Conservation (phyloP, 495 filamentous ascomycete species). For the Parathielavia hyrcaniae region DNA sequence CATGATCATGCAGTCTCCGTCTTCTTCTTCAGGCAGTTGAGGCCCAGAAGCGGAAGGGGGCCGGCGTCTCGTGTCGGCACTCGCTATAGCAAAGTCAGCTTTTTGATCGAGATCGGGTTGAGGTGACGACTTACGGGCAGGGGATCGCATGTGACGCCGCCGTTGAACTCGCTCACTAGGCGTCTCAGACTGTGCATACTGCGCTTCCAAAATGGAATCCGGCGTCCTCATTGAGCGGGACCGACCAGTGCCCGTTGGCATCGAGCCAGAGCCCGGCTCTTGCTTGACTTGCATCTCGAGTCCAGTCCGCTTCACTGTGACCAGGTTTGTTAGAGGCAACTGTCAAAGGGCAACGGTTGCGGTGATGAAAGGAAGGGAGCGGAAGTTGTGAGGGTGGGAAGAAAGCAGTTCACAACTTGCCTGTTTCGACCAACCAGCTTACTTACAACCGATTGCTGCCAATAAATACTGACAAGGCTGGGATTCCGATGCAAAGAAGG, state of each 20-base stretch:
- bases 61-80: constrained; percentile 18
- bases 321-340: background rate
- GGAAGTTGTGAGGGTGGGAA: too few species aligned
- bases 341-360: background rate
- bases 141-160: constrained; percentile 14
- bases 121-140: constrained; percentile 25
- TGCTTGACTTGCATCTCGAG: constrained; percentile 1
- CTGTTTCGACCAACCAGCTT: too few species aligned
- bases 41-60: constrained; percentile 2
- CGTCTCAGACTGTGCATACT: constrained; percentile 3
- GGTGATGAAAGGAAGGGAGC: background rate
- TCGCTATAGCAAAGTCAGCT: constrained; percentile 22
- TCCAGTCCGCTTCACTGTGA: too few species aligned
- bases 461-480: background rate
- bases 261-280: constrained; percentile 2
- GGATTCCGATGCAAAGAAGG: background rate
- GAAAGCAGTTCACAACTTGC: too few species aligned
- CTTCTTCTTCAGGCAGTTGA: constrained; percentile 9
- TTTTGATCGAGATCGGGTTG: background rate
- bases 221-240: background rate
- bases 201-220: background rate
- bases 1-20: constrained; percentile 21
- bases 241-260: background rate
- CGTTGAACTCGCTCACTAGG: constrained; percentile 9
- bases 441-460: too few species aligned